Base-by-base conservation (phyloP, 129 eudicot genomes). In the Flaveria ramosissima region DNA sequence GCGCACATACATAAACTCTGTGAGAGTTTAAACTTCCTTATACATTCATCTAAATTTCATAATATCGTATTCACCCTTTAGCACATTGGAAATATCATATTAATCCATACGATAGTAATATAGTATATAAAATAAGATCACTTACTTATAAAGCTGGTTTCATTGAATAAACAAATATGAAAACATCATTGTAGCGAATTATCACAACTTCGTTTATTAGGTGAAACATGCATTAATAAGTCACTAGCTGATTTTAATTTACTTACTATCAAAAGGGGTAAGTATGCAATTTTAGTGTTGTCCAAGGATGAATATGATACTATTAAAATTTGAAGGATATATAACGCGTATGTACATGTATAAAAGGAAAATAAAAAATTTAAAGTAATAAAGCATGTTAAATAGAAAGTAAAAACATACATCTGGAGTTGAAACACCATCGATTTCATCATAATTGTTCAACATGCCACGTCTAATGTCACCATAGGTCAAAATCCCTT, bases 401-500 rank as follows among this genome's bases (percentile, higher is more conserved):
- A 14, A 63, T 63, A 63, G 7, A 66, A 36, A 36, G 21, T 43
- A 36, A 21, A 6, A 43, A 50, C 96, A 53, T 89, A 94, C 98
- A 84, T 94, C 93, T 36, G 85, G 77, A 71, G 79, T 73, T 45
- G 81, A 74, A 14, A 21, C 71, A 68, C 84, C 85, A 32, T 82
- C 88, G 23, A 81, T 77, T 68, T 85, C 84, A 80, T 78, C 73
- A 57, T 82, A 84, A 36, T 84, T 81, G 75, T 76, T 79, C 78
- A 68, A 74, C 53, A 91, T 71, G 66, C 82, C 76, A 62, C 97
- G 83, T 84, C 77, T 84, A 39, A 94, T 87, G 74, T 94, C 98
- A 50, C 97, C 97, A 67, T 79, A 79, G 1, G 98, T 94, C 75
- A 94, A 75, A 80, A 94, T 91, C 82, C 98, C 98, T 85, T 91